Evolutionary conservation across 306 rosid species (phyloP), one percentile per base, ranked within the genome.

Genomic region (Pachyrhizus erosus): DNA sequence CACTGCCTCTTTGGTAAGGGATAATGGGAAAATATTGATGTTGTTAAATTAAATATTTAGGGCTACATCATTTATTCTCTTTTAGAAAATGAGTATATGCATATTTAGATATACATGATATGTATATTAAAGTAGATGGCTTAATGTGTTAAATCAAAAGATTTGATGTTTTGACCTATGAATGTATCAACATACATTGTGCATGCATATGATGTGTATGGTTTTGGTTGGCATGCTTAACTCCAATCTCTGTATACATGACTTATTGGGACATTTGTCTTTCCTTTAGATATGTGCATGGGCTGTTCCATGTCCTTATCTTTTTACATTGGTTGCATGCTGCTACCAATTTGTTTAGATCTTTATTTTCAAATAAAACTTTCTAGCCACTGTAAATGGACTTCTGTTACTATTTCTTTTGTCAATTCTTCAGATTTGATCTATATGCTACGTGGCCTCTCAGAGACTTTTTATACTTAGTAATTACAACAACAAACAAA

Each of bases 1-100:
- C 72, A 31, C 84, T 13, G 15, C 13, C 61, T 87, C 97, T 33
- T 75, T 82, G 84, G 97, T 91, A 84, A 86, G 97, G 14, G n/a
- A 43, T 43, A 8, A 15, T 33, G 2, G 13, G 54, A 62, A 71
- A 20, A 15, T 37, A 37, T 37, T 26, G 10, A 23, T 39, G 17
- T 33, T 46, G 17, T 64, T 48, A 34, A 23, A 40, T 64, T 39
- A 15, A 62, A 62, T 58, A 45, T 40, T 54, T 70, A 55, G 24
- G 46, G 45, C 43, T 33, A 60, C 4, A 14, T 20, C 40, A 15
- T 43, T 29, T 7, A 1, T 33, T 68, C 68, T 74, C 54, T 74
- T 14, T 17, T 29, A 21, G 39, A 62, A 24, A 61, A 48, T 33
- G 45, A 55, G 67, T 70, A 40, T 57, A 58, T 26, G 37, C 24